Evolutionary conservation across 2,329 filamentous ascomycete genomes (phyloP), one percentile per base, ranked within the genome.

Genomic region (Aplosporella prunicola): DNA sequence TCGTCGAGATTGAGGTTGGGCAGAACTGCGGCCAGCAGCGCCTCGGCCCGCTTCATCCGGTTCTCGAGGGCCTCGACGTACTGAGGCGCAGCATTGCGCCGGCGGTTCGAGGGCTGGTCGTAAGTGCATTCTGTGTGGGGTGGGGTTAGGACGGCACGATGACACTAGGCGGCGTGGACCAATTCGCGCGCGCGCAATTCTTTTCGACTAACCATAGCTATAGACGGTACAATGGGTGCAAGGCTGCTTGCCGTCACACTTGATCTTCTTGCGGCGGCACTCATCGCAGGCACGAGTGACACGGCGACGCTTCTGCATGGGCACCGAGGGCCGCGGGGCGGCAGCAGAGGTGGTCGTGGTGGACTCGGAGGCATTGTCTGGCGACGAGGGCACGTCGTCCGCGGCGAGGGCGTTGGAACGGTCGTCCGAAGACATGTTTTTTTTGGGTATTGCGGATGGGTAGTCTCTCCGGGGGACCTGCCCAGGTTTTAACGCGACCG

Each of bases 151-250:
- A n/a, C n/a, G n/a, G n/a, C n/a, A n/a, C n/a, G n/a, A n/a, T n/a
- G n/a, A 9, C 36, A 9, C 24, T n/a, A 26, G 20, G 26, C 20
- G 36, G 17, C 23, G 23, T 20, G n/a, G 33, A 26, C 9, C 9
- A 24, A n/a, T 11, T n/a, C 15, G 18, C 5, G 35, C 9, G 11
- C 20, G 13, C 23, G n/a, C 34, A 30, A n/a, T n/a, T n/a, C n/a
- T 29, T 20, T n/a, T 13, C 17, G 23, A 27, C 56, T 32, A 48
- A 95, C 91, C 89, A 68, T 98, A 98, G 58, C 87, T 95, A 62
- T 98, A 98, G 33, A 96, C 87, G 9, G 88, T 93, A 60, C 91
- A 98, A 61, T 96, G 91, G 0, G 88, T 95, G 48, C 69, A 72
- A 6, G 69, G 68, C 51, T 71, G 67, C 50, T 67, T 69, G 43